A percentile compares a stretch with the other conserved stretches of the same genome.
phyloP scores from a whole-genome alignment of 306 rosid genomes.

The Crotalaria pallida region DNA sequence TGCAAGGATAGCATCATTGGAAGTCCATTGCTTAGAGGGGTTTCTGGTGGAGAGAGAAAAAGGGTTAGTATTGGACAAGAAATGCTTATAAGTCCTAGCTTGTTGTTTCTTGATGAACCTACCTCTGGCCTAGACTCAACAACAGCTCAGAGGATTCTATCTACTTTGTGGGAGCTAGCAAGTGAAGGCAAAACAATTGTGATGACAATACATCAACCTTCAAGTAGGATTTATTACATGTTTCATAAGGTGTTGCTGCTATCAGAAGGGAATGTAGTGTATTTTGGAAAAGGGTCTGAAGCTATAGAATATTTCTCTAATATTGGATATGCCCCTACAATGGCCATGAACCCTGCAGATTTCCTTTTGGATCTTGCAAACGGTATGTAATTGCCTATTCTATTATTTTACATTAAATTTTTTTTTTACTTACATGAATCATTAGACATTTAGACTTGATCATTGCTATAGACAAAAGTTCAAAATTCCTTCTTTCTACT shows the following conservation, averaged over 20 bases:
- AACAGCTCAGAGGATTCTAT: slow-evolving; percentile 43
- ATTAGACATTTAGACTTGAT: background rate
- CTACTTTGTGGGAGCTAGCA: slow-evolving; percentile 38
- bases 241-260: slow-evolving; percentile 42
- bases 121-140: slow-evolving; percentile 56
- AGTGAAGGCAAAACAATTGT: slow-evolving; percentile 40
- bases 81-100: slow-evolving; percentile 45
- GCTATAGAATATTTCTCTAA: slow-evolving; percentile 38
- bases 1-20: slow-evolving; percentile 41
- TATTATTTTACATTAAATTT: too few species aligned
- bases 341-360: slow-evolving; percentile 56
- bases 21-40: slow-evolving; percentile 25
- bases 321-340: slow-evolving; percentile 31
- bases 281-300: slow-evolving; percentile 39
- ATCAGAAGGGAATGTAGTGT: slow-evolving; percentile 42
- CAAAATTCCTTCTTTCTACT: background rate
- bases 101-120: slow-evolving; percentile 53
- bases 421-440: background rate
- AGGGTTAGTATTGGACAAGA: slow-evolving; percentile 66
- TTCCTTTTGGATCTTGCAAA: slow-evolving; percentile 52
- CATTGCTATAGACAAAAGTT: background rate
- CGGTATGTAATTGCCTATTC: slow-evolving; percentile 30
- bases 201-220: slow-evolving; percentile 62
- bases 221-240: slow-evolving; percentile 44
- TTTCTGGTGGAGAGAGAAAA: slow-evolving; percentile 58